phyloP scores from a whole-genome alignment of 2,329 filamentous ascomycete species.

The Rhynchosporium agropyri region DNA sequence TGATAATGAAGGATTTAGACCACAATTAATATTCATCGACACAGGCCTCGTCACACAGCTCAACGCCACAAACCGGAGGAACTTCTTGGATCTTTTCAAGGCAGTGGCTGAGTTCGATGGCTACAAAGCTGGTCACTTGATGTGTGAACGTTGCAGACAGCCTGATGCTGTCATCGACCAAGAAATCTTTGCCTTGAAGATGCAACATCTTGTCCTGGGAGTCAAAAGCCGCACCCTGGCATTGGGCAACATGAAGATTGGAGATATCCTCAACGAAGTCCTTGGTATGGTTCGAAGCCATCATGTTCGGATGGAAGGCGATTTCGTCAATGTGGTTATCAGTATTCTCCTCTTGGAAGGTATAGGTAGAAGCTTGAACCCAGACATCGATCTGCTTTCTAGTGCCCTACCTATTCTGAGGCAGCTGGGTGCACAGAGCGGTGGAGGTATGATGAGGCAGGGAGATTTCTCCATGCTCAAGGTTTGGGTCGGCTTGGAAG shows the following conservation, averaged over 20 bases:
- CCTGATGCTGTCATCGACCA: conserved; percentile 86
- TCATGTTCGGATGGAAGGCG: conserved; percentile 92
- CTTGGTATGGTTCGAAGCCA: conserved; percentile 88
- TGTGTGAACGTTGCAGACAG: conserved; percentile 94
- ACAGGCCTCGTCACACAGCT: conserved; percentile 94
- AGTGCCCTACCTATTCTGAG: conserved; percentile 89
- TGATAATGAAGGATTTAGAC: conserved; percentile 84
- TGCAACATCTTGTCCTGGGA: conserved; percentile 92
- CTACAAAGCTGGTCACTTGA: conserved; percentile 90
- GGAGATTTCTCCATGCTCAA: conserved; percentile 84
- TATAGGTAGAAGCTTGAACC: conserved; percentile 85
- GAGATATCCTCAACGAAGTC: conserved; percentile 89
- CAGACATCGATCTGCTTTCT: conserved; percentile 80
- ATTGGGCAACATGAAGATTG: conserved; percentile 92
- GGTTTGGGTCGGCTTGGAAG: conserved; percentile 89
- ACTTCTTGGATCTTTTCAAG: conserved; percentile 95
- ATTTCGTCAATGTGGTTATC: conserved; percentile 98
- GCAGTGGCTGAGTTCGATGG: conserved; percentile 96
- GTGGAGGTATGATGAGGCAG: conserved; percentile 67
- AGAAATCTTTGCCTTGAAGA: conserved; percentile 90
- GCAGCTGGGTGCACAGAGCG: conserved; percentile 79
- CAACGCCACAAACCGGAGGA: conserved; percentile 80
- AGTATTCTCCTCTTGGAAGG: conserved; percentile 92
- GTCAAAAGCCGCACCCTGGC: conserved; percentile 92
- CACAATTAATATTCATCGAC: conserved; percentile 96